A percentile compares a stretch with the other conserved stretches of the same genome.
These are phyloP conservation scores for Sinapis alba DNA, from an alignment of 441 rosid species.

Conservation along the genomic window DNA sequence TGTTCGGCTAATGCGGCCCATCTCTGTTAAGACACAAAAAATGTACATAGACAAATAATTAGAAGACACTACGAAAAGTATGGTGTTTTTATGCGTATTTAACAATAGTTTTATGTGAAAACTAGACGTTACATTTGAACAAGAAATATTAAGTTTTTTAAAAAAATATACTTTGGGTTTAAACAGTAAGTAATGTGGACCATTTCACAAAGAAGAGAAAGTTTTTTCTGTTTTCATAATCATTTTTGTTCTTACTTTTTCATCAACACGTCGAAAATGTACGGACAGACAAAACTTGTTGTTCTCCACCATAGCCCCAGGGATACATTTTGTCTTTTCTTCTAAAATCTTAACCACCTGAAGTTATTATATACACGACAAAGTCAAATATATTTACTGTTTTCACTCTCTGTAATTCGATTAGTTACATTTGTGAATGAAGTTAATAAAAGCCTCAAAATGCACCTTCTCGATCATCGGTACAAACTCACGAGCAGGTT, in stretches of 20 bases:
- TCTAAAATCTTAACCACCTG: constrained; percentile 64
- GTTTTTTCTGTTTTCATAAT: constrained; percentile 9
- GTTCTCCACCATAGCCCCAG: constrained; percentile 69
- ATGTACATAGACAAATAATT: background rate
- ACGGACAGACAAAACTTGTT: constrained; percentile 78
- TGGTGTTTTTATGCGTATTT: background rate
- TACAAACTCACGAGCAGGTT: constrained; percentile 61
- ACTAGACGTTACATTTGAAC: background rate
- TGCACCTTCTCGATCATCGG: constrained; percentile 71
- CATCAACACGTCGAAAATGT: constrained; percentile 75
- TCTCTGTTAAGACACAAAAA: constrained; percentile 41
- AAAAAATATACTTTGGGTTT: constrained; percentile 5
- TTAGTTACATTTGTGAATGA: background rate
- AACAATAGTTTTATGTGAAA: background rate
- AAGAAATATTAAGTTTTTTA: background rate
- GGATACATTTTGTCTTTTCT: constrained; percentile 62
- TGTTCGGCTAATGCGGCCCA: constrained; percentile 64
- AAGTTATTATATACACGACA: constrained; percentile 22
- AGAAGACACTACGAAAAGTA: background rate
- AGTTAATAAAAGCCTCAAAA: constrained; percentile 7
- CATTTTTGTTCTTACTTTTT: constrained; percentile 47
- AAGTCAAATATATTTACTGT: background rate
- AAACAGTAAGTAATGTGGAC: background rate
- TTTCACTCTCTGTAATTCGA: background rate
- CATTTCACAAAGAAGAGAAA: constrained; percentile 1